Conservation (phyloP, 2,329 filamentous ascomycete genomes). For the Phyllosticta capitalensis region DNA sequence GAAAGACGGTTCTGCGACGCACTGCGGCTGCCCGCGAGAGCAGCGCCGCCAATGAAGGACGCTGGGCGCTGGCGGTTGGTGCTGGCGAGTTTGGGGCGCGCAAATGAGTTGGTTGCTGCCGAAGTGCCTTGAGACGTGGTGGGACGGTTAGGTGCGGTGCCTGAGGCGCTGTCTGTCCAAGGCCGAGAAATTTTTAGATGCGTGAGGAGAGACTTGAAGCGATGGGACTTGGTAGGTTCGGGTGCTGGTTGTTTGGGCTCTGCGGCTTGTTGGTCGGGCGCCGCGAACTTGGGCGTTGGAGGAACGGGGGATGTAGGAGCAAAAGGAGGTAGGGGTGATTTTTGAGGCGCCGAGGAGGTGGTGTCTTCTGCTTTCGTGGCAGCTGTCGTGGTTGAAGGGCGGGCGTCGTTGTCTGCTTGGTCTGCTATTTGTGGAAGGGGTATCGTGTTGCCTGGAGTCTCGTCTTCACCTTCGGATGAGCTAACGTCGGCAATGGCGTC, state of each 20-base stretch:
- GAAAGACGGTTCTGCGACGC: background rate
- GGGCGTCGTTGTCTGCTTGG: background rate
- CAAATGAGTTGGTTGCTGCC: background rate
- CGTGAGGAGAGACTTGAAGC: background rate
- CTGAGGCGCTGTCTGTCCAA: background rate
- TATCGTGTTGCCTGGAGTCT: constrained; percentile 16
- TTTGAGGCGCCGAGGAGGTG: constrained; percentile 11
- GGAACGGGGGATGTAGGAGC: constrained; percentile 18
- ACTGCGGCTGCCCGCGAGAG: background rate
- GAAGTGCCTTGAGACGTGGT: background rate
- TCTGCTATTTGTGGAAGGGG: constrained; percentile 15
- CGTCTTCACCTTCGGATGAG: constrained; percentile 5
- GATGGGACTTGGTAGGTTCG: background rate
- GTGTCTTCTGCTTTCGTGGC: background rate
- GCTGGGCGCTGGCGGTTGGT: background rate
- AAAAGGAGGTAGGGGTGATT: constrained; percentile 16
- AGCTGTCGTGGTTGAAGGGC: background rate
- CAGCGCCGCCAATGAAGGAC: background rate
- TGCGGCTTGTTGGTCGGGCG: background rate
- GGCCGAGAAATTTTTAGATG: background rate
- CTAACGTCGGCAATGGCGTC: constrained; percentile 8
- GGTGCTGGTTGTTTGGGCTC: background rate
- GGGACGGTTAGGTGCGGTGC: background rate
- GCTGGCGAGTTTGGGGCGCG: background rate
- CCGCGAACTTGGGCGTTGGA: background rate